Percentiles rank a stretch among this genome's conserved stretches.
These are phyloP conservation scores for Aspergillus glaucus DNA, from an alignment of 2,329 filamentous ascomycete species.

Conservation along the genomic window DNA sequence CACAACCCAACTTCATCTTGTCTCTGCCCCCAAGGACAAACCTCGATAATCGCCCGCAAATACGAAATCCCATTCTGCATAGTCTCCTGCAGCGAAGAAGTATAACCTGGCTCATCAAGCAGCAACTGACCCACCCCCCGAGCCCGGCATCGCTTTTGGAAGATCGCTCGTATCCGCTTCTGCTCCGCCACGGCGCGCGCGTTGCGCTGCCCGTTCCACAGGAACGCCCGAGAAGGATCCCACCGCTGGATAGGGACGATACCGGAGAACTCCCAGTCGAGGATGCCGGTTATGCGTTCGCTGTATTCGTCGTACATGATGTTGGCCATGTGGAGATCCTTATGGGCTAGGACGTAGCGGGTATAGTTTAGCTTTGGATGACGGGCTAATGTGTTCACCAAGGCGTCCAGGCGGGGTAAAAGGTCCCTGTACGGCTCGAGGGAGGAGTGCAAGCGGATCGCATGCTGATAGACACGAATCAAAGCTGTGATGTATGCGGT, in stretches of 20 bases:
- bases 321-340: slow-evolving; percentile 36
- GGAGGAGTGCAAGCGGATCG: slow-evolving; percentile 18
- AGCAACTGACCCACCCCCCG: slow-evolving; percentile 12
- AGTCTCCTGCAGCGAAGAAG: slow-evolving; percentile 11
- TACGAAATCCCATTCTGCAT: slow-evolving; percentile 25
- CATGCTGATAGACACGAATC: slow-evolving; percentile 18
- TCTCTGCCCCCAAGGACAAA: slow-evolving; percentile 18
- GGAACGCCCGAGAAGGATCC: slow-evolving; percentile 31
- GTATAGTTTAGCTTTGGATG: slow-evolving; percentile 14
- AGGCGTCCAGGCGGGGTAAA: slow-evolving; percentile 22
- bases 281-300: slow-evolving; percentile 25
- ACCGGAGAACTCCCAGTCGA: slow-evolving; percentile 36
- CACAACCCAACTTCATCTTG: slow-evolving; percentile 14
- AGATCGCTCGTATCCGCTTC: slow-evolving; percentile 15
- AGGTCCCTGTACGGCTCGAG: slow-evolving; percentile 22
- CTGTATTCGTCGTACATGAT: slow-evolving; percentile 24
- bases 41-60: slow-evolving; percentile 24
- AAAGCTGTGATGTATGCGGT: slow-evolving; percentile 20
- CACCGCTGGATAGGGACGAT: slow-evolving; percentile 31
- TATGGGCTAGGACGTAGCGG: slow-evolving; percentile 27
- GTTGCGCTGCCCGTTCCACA: slow-evolving; percentile 22
- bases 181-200: slow-evolving; percentile 14
- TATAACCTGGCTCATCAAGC: slow-evolving; percentile 9
- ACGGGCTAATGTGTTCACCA: slow-evolving; percentile 8
- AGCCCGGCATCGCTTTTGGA: slow-evolving; percentile 17